phyloP scores from a whole-genome alignment of 75 land plant species.

The Selaginella moellendorffii region DNA sequence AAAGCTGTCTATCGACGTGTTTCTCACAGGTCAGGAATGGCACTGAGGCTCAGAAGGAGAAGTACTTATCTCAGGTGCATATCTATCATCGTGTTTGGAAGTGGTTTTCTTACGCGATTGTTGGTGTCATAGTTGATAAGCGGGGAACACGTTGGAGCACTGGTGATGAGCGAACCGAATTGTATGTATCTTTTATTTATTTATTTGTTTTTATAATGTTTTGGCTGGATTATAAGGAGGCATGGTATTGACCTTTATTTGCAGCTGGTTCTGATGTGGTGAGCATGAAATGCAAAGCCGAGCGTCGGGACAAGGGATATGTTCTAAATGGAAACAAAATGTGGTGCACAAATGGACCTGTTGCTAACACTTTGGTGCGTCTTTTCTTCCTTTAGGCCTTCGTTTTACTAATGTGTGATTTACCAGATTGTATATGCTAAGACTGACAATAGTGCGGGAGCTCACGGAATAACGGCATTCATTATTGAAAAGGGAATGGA shows the following conservation, averaged over 20 bases:
- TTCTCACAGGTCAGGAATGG: conserved; percentile 80
- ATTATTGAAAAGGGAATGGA: conserved; percentile 95
- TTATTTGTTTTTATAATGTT: not conserved
- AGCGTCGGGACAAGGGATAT: conserved; percentile 76
- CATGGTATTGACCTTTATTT: not conserved
- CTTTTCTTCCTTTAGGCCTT: conserved; percentile 8
- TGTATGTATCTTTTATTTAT: no score
- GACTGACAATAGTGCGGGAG: conserved; percentile 66
- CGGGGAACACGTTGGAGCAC: conserved; percentile 96
- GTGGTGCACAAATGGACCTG: conserved; percentile 99
- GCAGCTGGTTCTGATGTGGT: conserved; percentile 99
- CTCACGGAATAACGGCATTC: conserved; percentile 96
- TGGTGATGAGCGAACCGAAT: conserved; percentile 99
- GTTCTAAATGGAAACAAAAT: conserved; percentile 90
- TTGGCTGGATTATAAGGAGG: not conserved
- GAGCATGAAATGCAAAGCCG: conserved; percentile 98
- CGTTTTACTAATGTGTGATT: not conserved
- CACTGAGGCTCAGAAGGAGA: conserved; percentile 60
- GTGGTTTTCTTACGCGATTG: not conserved
- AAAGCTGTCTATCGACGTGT: not conserved
- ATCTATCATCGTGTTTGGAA: not conserved
- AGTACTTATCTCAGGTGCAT: conserved; percentile 84
- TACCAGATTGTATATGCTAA: conserved; percentile 91
- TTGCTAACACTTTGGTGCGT: conserved; percentile 80
- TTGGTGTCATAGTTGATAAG: conserved; percentile 53